A percentile compares a stretch with the other conserved stretches of the same genome.
phyloP scores from a whole-genome alignment of 176 grass and related monocot species.

The Elymus sibiricus region DNA sequence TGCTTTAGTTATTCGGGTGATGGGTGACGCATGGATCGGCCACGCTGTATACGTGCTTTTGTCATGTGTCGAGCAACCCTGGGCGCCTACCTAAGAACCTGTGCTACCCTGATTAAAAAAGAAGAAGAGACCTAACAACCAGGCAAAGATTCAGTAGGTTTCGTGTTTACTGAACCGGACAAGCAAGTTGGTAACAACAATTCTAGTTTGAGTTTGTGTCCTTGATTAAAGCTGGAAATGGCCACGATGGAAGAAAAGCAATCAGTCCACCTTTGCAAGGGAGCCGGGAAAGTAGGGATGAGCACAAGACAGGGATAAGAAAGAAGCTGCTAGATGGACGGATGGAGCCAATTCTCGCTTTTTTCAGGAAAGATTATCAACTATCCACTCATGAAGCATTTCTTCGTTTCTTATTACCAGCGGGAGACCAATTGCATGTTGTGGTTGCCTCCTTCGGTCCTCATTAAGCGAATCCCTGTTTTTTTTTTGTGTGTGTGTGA shows the following conservation, averaged over 20 bases:
- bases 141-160: neutral
- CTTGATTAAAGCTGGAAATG: neutral
- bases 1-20: neutral
- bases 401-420: neutral
- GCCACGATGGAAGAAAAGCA: neutral
- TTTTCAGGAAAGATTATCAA: neutral
- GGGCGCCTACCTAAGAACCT: neutral
- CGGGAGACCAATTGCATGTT: neutral
- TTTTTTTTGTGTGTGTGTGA: too few relatives aligned
- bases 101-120: neutral
- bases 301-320: neutral
- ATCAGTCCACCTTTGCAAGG: conserved; percentile 2
- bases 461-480: neutral
- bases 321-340: neutral
- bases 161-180: neutral
- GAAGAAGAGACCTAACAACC: too few relatives aligned
- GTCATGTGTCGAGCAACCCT: conserved; percentile 12
- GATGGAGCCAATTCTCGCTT: neutral
- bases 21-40: neutral
- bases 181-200: neutral
- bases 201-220: neutral
- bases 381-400: neutral
- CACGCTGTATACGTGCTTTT: neutral
- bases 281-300: neutral
- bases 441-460: too few relatives aligned